These are phyloP conservation scores for Diddensiella caesifluorescens DNA, from an alignment of 805 yeast genomes.

Conservation along the genomic window DNA sequence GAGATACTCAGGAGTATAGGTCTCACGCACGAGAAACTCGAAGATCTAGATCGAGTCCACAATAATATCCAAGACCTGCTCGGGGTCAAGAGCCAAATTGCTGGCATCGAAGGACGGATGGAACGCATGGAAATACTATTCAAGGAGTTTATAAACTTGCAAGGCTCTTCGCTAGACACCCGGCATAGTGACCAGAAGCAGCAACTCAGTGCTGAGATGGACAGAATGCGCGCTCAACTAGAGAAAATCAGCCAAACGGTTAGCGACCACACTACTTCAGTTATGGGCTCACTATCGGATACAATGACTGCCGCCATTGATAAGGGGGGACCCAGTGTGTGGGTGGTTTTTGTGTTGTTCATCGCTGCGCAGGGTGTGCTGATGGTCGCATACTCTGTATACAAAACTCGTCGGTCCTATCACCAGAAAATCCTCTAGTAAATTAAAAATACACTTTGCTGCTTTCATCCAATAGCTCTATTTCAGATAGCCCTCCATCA, in stretches of 20 bases:
- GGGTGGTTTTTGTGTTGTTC: constrained; percentile 23
- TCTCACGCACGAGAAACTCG: constrained; percentile 10
- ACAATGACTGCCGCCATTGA: constrained; percentile 23
- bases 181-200: constrained; percentile 13
- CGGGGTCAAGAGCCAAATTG: constrained; percentile 7
- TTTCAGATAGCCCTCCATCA: background rate
- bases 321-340: constrained; percentile 27
- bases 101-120: constrained; percentile 15
- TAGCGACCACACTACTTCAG: constrained; percentile 26
- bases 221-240: constrained; percentile 14
- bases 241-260: constrained; percentile 22
- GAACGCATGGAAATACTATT: constrained; percentile 14
- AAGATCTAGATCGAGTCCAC: constrained; percentile 8
- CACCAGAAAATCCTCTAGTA: constrained; percentile 19
- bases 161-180: constrained; percentile 7
- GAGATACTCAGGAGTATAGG: constrained; percentile 14
- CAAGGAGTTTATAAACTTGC: constrained; percentile 8
- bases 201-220: constrained; percentile 16
- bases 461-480: constrained; percentile 1
- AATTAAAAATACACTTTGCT: background rate
- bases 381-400: constrained; percentile 28
- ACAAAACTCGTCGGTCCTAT: constrained; percentile 25
- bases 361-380: constrained; percentile 25
- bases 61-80: constrained; percentile 4
- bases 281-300: constrained; percentile 25